Base-by-base conservation (phyloP, 805 yeast genomes). In the Candida nitratophila region DNA sequence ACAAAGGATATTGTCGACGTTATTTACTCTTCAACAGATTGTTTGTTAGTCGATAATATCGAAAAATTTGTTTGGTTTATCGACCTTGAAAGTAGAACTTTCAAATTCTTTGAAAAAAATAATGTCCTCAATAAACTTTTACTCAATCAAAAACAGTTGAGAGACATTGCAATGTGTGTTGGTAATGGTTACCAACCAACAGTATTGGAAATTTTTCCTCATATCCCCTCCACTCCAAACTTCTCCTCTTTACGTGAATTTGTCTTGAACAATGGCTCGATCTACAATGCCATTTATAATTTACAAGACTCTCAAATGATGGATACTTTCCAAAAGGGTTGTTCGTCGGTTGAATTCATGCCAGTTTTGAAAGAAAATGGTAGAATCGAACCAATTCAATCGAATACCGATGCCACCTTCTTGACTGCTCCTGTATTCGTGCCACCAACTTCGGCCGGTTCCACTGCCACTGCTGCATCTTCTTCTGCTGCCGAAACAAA, bases 21-120 rank as follows among this genome's bases (percentile, higher is more conserved):
- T 5, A 78, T 90, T 32, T 86, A 80, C 62, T 96, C 96, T 1
- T 82, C 96, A 8, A 82, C 89, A 1, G 98, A 93, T 54, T 71
- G 81, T 33, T 65, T 90, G 37, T 66, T 91, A 58, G 61, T 77
- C 39, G 65, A 64, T 5, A 73, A 76, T 21, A 72, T 84, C 24
- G 93, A 86, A 45, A 83, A 77, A 50, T 79, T 89, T 46, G 82
- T 91, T 44, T 62, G 81, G 41, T 77, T 83, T 17, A 73, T 89
- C 71, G 95, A 86, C 47, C 74, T 80, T 48, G 77, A 73, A 43
- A 69, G 73, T 31, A 75, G 74, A 50, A 85, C 77, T 48, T 85
- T 88, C 57, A 73, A 83, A 53, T 85, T 73, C 57, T 68, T 89
- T 37, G 86, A 81, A 49, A 79, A 74, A 51, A 47, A 60, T 12